Percentiles rank a stretch among this genome's conserved stretches.
Conservation (phyloP, 371 early-diverging fungal species). For the Circinella minor region DNA sequence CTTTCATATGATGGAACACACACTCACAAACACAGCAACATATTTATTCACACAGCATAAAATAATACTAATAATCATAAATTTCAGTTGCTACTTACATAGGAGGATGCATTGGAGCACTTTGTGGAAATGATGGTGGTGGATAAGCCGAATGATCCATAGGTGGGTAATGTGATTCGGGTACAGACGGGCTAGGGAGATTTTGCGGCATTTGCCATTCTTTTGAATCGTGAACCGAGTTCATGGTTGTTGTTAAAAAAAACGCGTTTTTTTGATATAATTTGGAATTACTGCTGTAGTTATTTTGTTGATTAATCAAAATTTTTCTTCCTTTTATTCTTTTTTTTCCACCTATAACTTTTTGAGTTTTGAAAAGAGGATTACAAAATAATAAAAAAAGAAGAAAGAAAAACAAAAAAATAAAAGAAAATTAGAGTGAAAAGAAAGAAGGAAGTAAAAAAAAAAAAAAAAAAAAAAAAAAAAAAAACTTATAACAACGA, state of each 20-base stretch:
- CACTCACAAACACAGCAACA: background rate
- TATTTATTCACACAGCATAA: background rate
- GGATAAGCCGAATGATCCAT: conserved; percentile 15
- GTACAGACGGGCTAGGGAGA: conserved; percentile 4
- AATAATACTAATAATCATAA: background rate
- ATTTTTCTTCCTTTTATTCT: too few relatives aligned
- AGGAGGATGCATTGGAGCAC: conserved; percentile 18
- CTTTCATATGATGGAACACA: conserved; percentile 6
- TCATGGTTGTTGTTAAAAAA: conserved; percentile 2
- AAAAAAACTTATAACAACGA: background rate
- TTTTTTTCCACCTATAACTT: too few relatives aligned
- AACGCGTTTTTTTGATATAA: too few relatives aligned
- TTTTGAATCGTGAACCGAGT: conserved; percentile 16
- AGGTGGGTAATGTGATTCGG: conserved; percentile 17
- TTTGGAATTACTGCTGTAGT: too few relatives aligned
- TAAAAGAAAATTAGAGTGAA: background rate
- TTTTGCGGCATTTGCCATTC: conserved; percentile 10
- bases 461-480: background rate
- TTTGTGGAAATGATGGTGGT: background rate
- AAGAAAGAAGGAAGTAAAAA: background rate
- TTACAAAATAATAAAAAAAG: background rate
- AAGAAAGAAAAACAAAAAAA: background rate
- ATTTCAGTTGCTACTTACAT: conserved; percentile 12
- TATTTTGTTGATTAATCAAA: too few relatives aligned
- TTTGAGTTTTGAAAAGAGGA: background rate